Evolutionary conservation across 2,329 filamentous ascomycete species (phyloP), one percentile per base, ranked within the genome.

Genomic region (Leptographium lundbergii): DNA sequence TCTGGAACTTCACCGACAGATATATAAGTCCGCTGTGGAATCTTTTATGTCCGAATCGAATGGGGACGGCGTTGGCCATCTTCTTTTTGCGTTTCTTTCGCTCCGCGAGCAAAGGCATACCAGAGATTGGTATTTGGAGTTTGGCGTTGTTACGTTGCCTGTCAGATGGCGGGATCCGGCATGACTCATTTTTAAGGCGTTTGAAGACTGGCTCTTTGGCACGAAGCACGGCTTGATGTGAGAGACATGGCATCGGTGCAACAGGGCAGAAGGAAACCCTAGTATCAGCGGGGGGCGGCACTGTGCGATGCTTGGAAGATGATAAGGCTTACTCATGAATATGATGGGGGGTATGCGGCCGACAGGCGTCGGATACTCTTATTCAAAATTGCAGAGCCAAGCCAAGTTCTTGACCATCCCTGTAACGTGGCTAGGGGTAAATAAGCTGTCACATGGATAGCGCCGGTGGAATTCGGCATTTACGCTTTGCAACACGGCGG

Each of bases 161-260:
- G 11, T 14, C 39, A 58, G 27, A 36, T 32, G 36, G n/a, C 10
- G 58, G 17, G 27, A 13, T n/a, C 57, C 17, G 45, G 29, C 47
- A 42, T 42, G 34, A 29, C 45, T 59, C 47, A 22, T 47, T 42
- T 24, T 54, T 22, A 42, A 52, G 58, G 58, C 58, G 58, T 59
- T 59, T 47, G 58, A 56, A 57, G 58, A 59, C 34, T 45, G 54
- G 58, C 39, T 32, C 36, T 57, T 27, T 29, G 57, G 36, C 14
- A 29, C 25, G 24, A 42, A 53, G 19, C 24, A 47, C 19, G 39
- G 36, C 42, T 56, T 48, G 54, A 56, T 56, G 34, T 47, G 54
- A 42, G 54, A 42, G 54, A 52, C 25, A 42, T 29, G 22, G 19
- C 54, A 34, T 25, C 25, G 19, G 42, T 14, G n/a, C 29, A 57